phyloP scores from a whole-genome alignment of 345 rosid species.

The Firmiana major region DNA sequence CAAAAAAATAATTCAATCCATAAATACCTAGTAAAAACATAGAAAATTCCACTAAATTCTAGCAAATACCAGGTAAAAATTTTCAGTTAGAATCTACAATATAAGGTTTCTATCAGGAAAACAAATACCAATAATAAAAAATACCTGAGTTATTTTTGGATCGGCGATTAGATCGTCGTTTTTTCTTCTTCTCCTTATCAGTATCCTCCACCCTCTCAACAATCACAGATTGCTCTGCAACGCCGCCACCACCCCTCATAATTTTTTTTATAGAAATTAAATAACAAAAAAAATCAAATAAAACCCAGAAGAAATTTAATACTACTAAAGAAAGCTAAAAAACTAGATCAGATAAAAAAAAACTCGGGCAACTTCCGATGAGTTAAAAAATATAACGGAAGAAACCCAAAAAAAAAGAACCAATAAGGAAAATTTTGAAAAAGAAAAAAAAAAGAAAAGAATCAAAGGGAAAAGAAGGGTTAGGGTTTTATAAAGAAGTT shows the following conservation, averaged over 20 bases:
- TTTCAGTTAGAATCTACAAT: not conserved
- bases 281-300: not conserved
- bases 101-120: not conserved
- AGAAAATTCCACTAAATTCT: not conserved
- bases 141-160: slow-evolving; percentile 49
- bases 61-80: slow-evolving; percentile 1
- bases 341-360: slow-evolving; percentile 23
- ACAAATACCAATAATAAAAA: not conserved
- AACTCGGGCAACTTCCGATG: slow-evolving; percentile 47
- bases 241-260: slow-evolving; percentile 36
- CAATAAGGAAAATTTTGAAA: not conserved
- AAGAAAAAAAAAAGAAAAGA: not conserved
- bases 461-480: not conserved
- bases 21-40: not conserved
- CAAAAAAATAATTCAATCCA: not conserved
- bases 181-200: slow-evolving; percentile 70
- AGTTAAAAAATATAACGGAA: slow-evolving; percentile 43
- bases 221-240: slow-evolving; percentile 35
- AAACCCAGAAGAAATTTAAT: not conserved
- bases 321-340: slow-evolving; percentile 9
- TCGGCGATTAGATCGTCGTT: slow-evolving; percentile 63
- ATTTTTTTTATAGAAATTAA: not conserved
- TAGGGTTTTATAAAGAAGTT: slow-evolving; percentile 26
- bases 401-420: slow-evolving; percentile 26
- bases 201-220: slow-evolving; percentile 52